Evolutionary conservation across 306 rosid genomes (phyloP).

Genomic region (Begonia peltatifolia): DNA sequence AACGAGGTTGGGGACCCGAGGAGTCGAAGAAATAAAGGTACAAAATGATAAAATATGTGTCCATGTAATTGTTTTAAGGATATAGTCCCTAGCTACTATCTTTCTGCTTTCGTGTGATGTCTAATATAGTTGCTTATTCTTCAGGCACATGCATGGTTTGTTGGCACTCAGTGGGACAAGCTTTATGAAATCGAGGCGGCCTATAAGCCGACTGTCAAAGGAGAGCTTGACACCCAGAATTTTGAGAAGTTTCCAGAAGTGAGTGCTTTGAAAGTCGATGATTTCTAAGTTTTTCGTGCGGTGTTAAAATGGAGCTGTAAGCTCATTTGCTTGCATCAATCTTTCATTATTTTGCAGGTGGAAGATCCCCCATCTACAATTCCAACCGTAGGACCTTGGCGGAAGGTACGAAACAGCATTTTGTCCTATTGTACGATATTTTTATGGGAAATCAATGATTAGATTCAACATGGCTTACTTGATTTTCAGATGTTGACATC

Average conservation of each 20-base stretch:
- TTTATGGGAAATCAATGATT: background rate
- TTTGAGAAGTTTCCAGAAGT: slow-evolving; percentile 97
- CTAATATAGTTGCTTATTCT: slow-evolving; percentile 2
- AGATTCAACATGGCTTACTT: background rate
- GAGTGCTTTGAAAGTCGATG: slow-evolving; percentile 19
- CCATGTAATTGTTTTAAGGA: background rate
- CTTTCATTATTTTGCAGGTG: slow-evolving; percentile 28
- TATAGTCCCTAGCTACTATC: too few relatives aligned
- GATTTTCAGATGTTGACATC: slow-evolving; percentile 85
- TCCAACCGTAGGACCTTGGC: slow-evolving; percentile 93
- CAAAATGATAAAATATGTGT: slow-evolving; percentile 8
- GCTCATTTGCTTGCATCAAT: background rate
- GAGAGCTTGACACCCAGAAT: slow-evolving; percentile 94
- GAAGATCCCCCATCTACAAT: slow-evolving; percentile 63
- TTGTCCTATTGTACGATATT: background rate
- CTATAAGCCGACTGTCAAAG: slow-evolving; percentile 64
- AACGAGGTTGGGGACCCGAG: slow-evolving; percentile 76
- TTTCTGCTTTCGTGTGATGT: background rate
- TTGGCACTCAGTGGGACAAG: slow-evolving; percentile 68
- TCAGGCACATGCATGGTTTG: slow-evolving; percentile 97
- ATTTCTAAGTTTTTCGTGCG: too few relatives aligned
- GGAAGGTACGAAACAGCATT: slow-evolving; percentile 45
- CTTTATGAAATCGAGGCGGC: slow-evolving; percentile 94
- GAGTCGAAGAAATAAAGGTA: slow-evolving; percentile 94
- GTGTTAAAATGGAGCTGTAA: background rate